Conservation (phyloP, 1,284 basidiomycete genomes). For the Trametes pubescens region DNA sequence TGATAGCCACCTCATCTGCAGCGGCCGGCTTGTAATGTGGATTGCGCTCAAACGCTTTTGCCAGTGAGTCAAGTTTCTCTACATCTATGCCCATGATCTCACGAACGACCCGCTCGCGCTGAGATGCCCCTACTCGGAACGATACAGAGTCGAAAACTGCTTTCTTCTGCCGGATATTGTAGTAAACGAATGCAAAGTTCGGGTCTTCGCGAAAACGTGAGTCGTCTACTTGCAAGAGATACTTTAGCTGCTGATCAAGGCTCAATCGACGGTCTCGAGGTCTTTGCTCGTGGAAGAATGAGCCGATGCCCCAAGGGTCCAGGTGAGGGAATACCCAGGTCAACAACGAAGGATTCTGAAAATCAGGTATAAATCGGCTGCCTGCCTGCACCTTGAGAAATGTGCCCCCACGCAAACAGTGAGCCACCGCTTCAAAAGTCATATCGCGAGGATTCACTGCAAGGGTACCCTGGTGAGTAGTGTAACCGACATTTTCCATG, state of each 20-base stretch:
- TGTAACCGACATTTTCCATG: slow-evolving; percentile 15
- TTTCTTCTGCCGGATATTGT: not conserved
- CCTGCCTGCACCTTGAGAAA: slow-evolving; percentile 24
- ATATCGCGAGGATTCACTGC: no score
- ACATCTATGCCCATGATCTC: not conserved
- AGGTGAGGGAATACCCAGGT: slow-evolving; percentile 29
- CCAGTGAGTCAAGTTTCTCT: no score
- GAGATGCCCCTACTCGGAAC: not conserved
- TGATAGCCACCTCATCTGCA: not conserved
- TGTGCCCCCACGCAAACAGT: slow-evolving; percentile 9
- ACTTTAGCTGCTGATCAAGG: not conserved
- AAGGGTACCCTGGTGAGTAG: no score
- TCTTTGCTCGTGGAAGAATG: slow-evolving; percentile 11
- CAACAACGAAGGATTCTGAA: slow-evolving; percentile 21
- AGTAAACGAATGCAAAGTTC: not conserved
- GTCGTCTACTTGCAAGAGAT: not conserved
- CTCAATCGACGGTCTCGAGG: no score
- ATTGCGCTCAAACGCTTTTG: no score
- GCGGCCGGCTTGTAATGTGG: not conserved
- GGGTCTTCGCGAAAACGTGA: not conserved
- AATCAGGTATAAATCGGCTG: slow-evolving; percentile 16
- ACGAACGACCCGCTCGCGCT: not conserved
- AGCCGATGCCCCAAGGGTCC: not conserved
- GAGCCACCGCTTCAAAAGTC: slow-evolving; percentile 16
- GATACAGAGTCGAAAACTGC: not conserved